phyloP scores from a whole-genome alignment of 2,329 filamentous ascomycete genomes.

The Trichoderma breve region DNA sequence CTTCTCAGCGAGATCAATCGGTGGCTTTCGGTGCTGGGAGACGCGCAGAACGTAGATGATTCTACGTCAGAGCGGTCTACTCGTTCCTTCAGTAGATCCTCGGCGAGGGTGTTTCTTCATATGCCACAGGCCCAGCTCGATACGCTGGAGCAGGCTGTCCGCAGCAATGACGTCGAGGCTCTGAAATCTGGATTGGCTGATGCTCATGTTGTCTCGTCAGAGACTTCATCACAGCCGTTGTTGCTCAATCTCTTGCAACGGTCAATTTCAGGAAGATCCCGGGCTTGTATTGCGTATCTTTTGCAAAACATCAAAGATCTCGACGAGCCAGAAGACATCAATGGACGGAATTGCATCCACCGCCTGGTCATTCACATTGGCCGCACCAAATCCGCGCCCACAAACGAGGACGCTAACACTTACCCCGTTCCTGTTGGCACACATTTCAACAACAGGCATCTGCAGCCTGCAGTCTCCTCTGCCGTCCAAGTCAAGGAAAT shows the following conservation, averaged over 20 bases:
- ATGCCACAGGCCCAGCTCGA: slow-evolving; percentile 69
- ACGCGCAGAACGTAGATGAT: slow-evolving; percentile 75
- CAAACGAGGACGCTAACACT: slow-evolving; percentile 52
- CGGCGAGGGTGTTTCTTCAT: slow-evolving; percentile 71
- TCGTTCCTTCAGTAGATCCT: slow-evolving; percentile 72
- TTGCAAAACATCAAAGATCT: slow-evolving; percentile 67
- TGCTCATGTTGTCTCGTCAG: slow-evolving; percentile 43
- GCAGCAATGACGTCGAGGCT: slow-evolving; percentile 60
- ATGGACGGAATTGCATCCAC: slow-evolving; percentile 90
- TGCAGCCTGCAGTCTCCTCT: slow-evolving; percentile 74
- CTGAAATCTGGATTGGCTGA: slow-evolving; percentile 59
- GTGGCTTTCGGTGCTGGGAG: slow-evolving; percentile 81
- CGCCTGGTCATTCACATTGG: slow-evolving; percentile 90
- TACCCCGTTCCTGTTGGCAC: slow-evolving; percentile 48
- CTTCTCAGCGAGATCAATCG: slow-evolving; percentile 71
- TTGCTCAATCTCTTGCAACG: slow-evolving; percentile 78
- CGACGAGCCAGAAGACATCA: slow-evolving; percentile 88
- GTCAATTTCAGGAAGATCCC: slow-evolving; percentile 68
- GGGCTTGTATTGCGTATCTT: slow-evolving; percentile 67
- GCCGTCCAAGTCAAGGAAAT: slow-evolving; percentile 57
- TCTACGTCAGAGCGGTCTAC: slow-evolving; percentile 70
- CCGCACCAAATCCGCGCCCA: slow-evolving; percentile 57
- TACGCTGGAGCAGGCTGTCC: slow-evolving; percentile 68
- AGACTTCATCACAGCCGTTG: slow-evolving; percentile 56
- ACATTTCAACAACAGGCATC: slow-evolving; percentile 66